Evolutionary conservation across 2,329 filamentous ascomycete species (phyloP), one percentile per base, ranked within the genome.

Genomic region (Trichoderma atroviride): DNA sequence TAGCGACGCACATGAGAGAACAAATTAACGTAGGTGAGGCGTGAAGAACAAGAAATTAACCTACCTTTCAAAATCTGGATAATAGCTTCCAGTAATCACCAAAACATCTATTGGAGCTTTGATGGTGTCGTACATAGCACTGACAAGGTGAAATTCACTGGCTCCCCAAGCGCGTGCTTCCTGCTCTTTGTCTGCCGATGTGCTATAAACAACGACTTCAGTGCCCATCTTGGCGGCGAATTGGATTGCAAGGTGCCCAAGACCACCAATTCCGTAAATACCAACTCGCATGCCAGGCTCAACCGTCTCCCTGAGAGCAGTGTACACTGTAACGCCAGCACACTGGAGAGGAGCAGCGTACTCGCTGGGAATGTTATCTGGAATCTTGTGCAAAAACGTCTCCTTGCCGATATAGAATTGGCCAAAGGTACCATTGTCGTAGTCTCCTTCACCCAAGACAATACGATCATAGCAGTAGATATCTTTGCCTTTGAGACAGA

Each of bases 291-390:
- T 50, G 24, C 47, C 47, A 31, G 55, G 11, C 55, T 57, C 55
- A 7, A 33, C 29, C 6, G 55, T 57, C 6, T 57, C 55, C 6
- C 55, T 3, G 14, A 93, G 78, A 0, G 91, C 90, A 7, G 83
- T 81, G 74, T 84, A 92, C 10, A 89, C 82, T 0, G 91, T 92
- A 53, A 92, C 85, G 24, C 91, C 90, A n/a, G 85, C 90, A 74
- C 91, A 92, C 58, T 92, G 82, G 85, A 92, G 88, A 5, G 90
- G 89, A 16, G 90, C 82, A 16, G 81, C 80, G 47, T 79, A 70
- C 47, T 79, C 81, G 0, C 76, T 77, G 16, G 75, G 70, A 0
- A 84, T 71, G 5, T 73, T 75, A 33, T 83, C 81, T 19, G 81
- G 81, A 55, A 84, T 82, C 75, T 82, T 82, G 60, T 64, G 43